phyloP scores from a whole-genome alignment of 176 grass and related monocot species.

The Eragrostis nindensis region DNA sequence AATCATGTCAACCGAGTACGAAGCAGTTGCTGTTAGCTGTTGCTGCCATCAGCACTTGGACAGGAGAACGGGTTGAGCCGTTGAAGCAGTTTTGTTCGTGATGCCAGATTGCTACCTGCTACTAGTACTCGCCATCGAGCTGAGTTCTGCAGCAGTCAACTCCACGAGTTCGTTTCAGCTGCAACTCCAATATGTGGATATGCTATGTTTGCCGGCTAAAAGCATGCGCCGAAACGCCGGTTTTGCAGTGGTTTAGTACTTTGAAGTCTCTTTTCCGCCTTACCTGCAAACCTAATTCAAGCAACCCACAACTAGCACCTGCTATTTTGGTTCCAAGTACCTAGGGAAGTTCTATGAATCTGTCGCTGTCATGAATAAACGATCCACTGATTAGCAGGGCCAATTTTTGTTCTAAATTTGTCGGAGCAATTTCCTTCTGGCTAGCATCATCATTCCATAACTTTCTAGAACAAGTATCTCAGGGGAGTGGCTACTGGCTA shows the following conservation, averaged over 20 bases:
- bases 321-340: background rate
- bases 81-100: background rate
- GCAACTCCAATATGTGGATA: background rate
- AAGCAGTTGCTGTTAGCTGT: conserved; percentile 1
- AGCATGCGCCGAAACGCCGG: too few relatives aligned
- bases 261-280: background rate
- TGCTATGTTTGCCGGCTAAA: background rate
- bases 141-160: background rate
- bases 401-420: background rate
- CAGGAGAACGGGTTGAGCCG: background rate
- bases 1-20: conserved; percentile 3
- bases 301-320: background rate
- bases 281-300: background rate
- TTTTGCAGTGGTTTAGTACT: too few relatives aligned
- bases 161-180: background rate
- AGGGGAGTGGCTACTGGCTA: background rate
- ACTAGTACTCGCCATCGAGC: background rate
- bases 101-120: conserved; percentile 3
- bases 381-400: background rate
- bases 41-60: conserved; percentile 13
- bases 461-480: conserved; percentile 30
- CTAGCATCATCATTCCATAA: background rate
- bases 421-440: background rate
- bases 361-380: background rate
- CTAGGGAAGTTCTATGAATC: too few relatives aligned